These are phyloP conservation scores for Vitellaria paradoxa DNA, from an alignment of 179 eudicot species.

Conservation along the genomic window DNA sequence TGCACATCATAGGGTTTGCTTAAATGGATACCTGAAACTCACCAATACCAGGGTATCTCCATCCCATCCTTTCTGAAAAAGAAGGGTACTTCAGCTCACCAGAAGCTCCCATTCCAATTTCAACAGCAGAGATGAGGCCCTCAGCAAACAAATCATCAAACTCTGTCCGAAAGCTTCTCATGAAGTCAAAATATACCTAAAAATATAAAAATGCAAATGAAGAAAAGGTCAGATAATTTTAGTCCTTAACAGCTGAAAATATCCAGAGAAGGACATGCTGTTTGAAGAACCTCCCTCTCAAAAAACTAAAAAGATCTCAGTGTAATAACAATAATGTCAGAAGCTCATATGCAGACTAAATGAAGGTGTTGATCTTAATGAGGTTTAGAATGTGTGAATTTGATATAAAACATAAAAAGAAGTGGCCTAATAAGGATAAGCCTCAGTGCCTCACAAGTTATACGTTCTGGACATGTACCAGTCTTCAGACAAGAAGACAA, in stretches of 20 bases:
- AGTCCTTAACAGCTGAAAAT: background rate
- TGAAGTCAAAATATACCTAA: conserved; percentile 72
- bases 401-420: background rate
- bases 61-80: conserved; percentile 56
- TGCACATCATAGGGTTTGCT: conserved; percentile 18
- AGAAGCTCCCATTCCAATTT: conserved; percentile 69
- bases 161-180: conserved; percentile 81
- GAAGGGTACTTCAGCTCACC: conserved; percentile 76
- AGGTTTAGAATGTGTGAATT: too few species aligned
- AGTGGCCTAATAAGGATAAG: background rate
- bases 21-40: conserved; percentile 67
- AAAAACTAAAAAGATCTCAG: background rate
- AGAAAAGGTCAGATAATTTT: conserved; percentile 11
- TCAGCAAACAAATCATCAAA: conserved; percentile 53
- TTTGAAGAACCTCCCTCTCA: background rate
- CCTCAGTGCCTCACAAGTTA: background rate
- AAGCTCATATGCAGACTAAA: too few species aligned
- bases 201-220: conserved; percentile 17
- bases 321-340: background rate
- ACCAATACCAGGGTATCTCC: conserved; percentile 82
- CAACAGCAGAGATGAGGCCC: conserved; percentile 52
- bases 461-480: background rate
- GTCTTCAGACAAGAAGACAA: background rate
- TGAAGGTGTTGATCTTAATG: too few species aligned
- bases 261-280: background rate